phyloP scores from a whole-genome alignment of 2,329 filamentous ascomycete species.

The Pseudogymnoascus sp. region DNA sequence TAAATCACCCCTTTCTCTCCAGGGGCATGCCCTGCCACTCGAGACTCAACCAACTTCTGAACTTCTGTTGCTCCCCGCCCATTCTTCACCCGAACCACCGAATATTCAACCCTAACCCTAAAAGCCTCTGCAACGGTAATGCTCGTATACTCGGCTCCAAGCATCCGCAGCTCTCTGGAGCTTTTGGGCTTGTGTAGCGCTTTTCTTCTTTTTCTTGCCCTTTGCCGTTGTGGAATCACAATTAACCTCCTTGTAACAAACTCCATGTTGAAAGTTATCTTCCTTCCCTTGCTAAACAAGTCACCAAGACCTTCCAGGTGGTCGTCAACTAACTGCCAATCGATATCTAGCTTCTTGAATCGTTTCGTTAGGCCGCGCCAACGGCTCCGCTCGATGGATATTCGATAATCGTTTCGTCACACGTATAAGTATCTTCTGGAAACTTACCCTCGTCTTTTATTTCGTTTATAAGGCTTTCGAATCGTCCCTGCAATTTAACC shows the following conservation, averaged over 20 bases:
- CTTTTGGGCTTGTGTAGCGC: constrained; percentile 10
- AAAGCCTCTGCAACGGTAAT: no score
- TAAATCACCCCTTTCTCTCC: no score
- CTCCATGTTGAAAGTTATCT: constrained; percentile 18
- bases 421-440: constrained; percentile 15
- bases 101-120: no score
- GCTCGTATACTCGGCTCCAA: no score
- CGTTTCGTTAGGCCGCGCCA: constrained; percentile 17
- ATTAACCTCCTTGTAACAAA: constrained; percentile 19
- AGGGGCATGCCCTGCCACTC: no score
- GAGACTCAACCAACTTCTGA: no score
- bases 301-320: constrained; percentile 18
- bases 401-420: constrained; percentile 17
- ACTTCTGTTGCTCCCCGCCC: no score
- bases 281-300: constrained; percentile 18
- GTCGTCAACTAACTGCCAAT: constrained; percentile 17
- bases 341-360: constrained; percentile 18
- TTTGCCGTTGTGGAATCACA: constrained; percentile 15
- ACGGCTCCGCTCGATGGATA: constrained; percentile 16
- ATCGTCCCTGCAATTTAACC: constrained; percentile 13
- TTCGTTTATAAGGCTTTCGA: constrained; percentile 9
- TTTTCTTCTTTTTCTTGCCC: constrained; percentile 18
- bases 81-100: no score
- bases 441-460: constrained; percentile 15
- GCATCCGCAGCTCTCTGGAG: background rate